Evolutionary conservation across 2,329 filamentous ascomycete species (phyloP).

Genomic region (Neonectria magnoliae): DNA sequence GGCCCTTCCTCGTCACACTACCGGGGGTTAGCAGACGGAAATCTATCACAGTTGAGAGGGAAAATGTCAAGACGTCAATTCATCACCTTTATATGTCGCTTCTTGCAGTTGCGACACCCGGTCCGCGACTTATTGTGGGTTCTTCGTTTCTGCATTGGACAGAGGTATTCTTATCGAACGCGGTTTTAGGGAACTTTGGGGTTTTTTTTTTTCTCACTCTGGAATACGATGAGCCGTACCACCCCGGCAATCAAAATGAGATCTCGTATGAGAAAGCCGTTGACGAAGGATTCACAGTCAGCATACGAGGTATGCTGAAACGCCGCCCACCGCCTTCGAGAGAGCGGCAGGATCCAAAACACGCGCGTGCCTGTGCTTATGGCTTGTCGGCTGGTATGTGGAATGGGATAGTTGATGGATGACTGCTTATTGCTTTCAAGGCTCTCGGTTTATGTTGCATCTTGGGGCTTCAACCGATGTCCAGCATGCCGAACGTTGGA

Average conservation of each 20-base stretch:
- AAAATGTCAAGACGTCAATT: no score
- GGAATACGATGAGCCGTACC: neutral
- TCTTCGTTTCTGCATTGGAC: slow-evolving; percentile 35
- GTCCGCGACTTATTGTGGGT: slow-evolving; percentile 40
- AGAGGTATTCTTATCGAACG: no score
- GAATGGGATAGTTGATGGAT: neutral
- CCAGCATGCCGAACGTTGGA: neutral
- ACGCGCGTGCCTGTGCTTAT: slow-evolving; percentile 35
- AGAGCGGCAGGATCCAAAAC: neutral
- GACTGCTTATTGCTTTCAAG: neutral
- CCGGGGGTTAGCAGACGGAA: neutral
- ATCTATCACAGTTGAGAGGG: neutral
- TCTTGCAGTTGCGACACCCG: slow-evolving; percentile 41
- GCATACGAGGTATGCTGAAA: neutral
- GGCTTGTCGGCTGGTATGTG: neutral
- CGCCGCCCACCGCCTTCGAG: neutral
- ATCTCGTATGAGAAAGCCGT: neutral
- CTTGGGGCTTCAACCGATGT: neutral
- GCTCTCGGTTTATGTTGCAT: neutral
- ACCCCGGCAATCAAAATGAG: neutral
- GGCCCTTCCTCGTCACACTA: slow-evolving; percentile 51
- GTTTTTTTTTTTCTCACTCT: neutral
- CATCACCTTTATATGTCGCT: slow-evolving; percentile 38
- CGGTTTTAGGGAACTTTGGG: no score
- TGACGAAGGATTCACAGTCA: slow-evolving; percentile 1